Evolutionary conservation across 768 basidiomycete species (phyloP), one percentile per base, ranked within the genome.

Genomic region (Leccinellum luteum): DNA sequence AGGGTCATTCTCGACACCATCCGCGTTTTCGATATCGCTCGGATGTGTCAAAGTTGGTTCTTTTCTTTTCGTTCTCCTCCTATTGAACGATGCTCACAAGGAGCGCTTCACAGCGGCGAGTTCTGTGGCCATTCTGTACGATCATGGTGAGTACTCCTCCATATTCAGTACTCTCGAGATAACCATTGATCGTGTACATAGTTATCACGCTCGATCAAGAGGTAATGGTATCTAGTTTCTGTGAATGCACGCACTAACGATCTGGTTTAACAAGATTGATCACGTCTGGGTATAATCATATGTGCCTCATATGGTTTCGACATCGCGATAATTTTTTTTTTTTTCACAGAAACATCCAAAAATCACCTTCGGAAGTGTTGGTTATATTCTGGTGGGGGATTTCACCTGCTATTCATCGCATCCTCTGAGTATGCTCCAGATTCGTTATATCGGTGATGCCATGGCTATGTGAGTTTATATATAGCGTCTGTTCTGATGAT

Each of bases 291-390:
- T n/a, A n/a, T 49, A 49, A 28, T 27, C 27, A 48, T 6, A 0
- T 15, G 8, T 27, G 8, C 45, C 2, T 25, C n/a, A 4, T 19
- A 12, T 32, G 34, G 15, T 44, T 43, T 55, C 4, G 12, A 27
- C 13, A 6, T 19, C 27, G 51, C 7, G 8, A 17, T 21, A 28
- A 55, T n/a, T n/a, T n/a, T n/a, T 48, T 51, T 0, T 4, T n/a
- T 25, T 12, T 27, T 54, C 30, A 12, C 28, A 67, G 66, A 60
- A 50, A 2, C 28, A 21, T n/a, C 32, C n/a, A 3, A 23, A 12
- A 7, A 3, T 30, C 1, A 52, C 47, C 6, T 68, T 60, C 19
- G 67, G 66, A 48, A 64, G 56, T 28, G 51, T 69, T 13, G 53
- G 19, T 19, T 67, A 67, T 49, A 17, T 66, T 7, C 3, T 32